Evolutionary conservation across 768 basidiomycete species (phyloP), one percentile per base, ranked within the genome.

Genomic region (Russula ochroleuca): DNA sequence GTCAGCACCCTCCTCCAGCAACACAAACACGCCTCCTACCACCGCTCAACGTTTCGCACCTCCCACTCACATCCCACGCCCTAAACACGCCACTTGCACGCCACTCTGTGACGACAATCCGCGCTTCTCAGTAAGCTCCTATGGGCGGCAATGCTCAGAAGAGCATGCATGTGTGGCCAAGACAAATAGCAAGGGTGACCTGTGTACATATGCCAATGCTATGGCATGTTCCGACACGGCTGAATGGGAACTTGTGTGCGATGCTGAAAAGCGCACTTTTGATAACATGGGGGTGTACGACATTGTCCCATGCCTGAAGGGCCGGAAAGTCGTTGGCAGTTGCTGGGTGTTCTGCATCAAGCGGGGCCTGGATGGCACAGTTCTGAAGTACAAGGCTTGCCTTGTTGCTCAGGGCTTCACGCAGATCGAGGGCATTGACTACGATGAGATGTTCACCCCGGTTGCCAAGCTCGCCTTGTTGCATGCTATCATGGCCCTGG

Each of bases 401-500:
- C 66, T 78, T 14, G 76, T 77, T 15, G 77, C 76, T 1, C 68
- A 74, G 48, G 78, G 79, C 0, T 77, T 74, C 70, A 66, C 68
- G 0, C 78, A 79, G 57, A 62, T 73, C 2, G 68, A 69, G 5
- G 77, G 78, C 5, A 40, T 74, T 6, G 75, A 78, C 57, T 78
- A 70, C 3, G 17, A 51, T 19, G 15, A 51, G 19, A 51, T 28
- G 0, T 51, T 51, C 31, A 1, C 31, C 0, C 69, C 73, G 0
- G 69, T 71, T 10, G 48, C 59, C 4, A 63, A 65, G 10, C 43
- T 69, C 7, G 52, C 51, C 1, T 64, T 65, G 41, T 60, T 70
- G 38, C 62, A 64, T 0, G 11, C n/a, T 0, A 21, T 51, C 7
- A 31, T 51, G 1, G 31, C 50, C 0, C 7, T 51, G 0, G 5